phyloP scores from a whole-genome alignment of 2,329 filamentous ascomycete species.

The Didymellaceae sp. region DNA sequence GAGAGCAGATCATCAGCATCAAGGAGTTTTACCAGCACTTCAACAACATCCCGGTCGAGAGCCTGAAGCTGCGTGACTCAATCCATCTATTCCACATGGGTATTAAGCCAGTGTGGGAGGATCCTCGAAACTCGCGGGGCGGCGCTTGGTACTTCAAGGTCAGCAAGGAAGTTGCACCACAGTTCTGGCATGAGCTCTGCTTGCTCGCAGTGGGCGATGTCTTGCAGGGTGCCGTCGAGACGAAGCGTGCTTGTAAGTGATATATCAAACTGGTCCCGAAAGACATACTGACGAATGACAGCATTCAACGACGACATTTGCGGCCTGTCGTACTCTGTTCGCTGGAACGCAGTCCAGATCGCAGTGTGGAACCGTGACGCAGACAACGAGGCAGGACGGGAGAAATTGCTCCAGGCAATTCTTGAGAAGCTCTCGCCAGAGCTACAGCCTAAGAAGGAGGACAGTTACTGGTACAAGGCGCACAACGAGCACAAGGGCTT shows the following conservation, averaged over 20 bases:
- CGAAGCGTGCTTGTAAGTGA: conserved; percentile 62
- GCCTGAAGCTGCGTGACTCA: conserved; percentile 69
- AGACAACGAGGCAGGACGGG: conserved; percentile 78
- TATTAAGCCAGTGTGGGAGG: conserved; percentile 84
- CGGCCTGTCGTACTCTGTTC: conserved; percentile 83
- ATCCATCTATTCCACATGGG: conserved; percentile 83
- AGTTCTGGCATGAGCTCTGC: conserved; percentile 83
- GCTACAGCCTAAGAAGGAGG: conserved; percentile 68
- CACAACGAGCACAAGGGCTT: conserved; percentile 89
- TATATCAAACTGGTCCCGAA: too few relatives aligned
- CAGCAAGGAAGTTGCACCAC: conserved; percentile 72
- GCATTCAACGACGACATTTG: conserved; percentile 78
- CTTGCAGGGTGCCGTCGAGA: conserved; percentile 74
- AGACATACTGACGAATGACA: conserved; percentile 14
- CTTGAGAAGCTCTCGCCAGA: conserved; percentile 75
- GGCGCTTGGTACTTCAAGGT: conserved; percentile 94
- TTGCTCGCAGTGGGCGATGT: conserved; percentile 83
- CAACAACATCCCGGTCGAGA: conserved; percentile 78
- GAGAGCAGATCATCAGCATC: conserved; percentile 54
- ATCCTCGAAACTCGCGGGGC: conserved; percentile 82
- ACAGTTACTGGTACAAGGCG: conserved; percentile 81
- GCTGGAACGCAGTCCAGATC: conserved; percentile 88
- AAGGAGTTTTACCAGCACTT: conserved; percentile 59
- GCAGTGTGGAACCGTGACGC: conserved; percentile 93
- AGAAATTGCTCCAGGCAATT: conserved; percentile 74